These are phyloP conservation scores for Diplocarpon rosae DNA, from an alignment of 2,329 filamentous ascomycete species.

Conservation along the genomic window DNA sequence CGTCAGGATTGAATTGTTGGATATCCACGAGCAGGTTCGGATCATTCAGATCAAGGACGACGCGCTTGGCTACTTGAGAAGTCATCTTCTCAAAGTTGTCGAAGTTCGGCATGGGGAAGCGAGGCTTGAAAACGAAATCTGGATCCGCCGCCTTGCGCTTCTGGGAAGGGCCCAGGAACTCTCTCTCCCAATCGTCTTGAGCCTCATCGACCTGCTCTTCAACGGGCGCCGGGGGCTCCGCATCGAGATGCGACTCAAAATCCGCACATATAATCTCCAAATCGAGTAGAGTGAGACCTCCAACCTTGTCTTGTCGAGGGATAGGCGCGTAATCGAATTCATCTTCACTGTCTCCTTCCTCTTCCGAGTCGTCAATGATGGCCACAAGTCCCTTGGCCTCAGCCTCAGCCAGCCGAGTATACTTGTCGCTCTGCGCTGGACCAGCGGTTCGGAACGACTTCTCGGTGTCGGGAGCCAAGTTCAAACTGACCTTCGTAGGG, in stretches of 20 bases:
- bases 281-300: slow-evolving; percentile 67
- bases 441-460: slow-evolving; percentile 71
- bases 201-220: slow-evolving; percentile 32
- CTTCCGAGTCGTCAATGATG: slow-evolving; percentile 30
- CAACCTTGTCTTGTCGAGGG: slow-evolving; percentile 49
- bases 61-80: slow-evolving; percentile 61
- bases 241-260: slow-evolving; percentile 58
- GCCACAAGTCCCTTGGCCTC: slow-evolving; percentile 38
- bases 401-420: slow-evolving; percentile 43
- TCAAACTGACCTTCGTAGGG: slow-evolving; percentile 79
- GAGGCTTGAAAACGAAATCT: slow-evolving; percentile 46
- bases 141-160: slow-evolving; percentile 53
- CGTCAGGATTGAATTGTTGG: slow-evolving; percentile 49
- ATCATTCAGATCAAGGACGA: slow-evolving; percentile 80
- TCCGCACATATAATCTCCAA: slow-evolving; percentile 79
- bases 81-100: slow-evolving; percentile 72
- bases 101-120: slow-evolving; percentile 58
- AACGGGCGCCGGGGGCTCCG: slow-evolving; percentile 2
- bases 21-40: slow-evolving; percentile 77
- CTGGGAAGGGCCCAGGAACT: slow-evolving; percentile 44
- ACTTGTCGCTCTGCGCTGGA: slow-evolving; percentile 40
- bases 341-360: slow-evolving; percentile 34
- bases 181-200: slow-evolving; percentile 52
- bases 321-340: slow-evolving; percentile 43
- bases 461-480: slow-evolving; percentile 77